Percentiles rank a stretch among this genome's conserved stretches.
Evolutionary conservation across 352 stramenopile genomes (phyloP).

Genomic region (Phytophthora podocarpi): DNA sequence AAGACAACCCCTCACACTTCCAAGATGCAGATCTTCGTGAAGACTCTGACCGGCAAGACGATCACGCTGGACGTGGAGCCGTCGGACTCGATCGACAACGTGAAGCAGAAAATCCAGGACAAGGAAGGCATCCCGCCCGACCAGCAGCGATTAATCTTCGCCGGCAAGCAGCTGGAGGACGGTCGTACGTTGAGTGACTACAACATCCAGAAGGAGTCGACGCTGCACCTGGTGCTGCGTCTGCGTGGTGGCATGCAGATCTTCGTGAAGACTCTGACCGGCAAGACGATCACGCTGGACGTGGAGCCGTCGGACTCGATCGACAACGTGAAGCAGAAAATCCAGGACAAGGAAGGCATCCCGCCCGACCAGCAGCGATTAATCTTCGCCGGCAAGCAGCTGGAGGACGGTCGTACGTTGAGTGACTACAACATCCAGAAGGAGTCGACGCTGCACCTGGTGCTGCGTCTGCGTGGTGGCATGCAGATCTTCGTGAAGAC

Average conservation of each 20-base stretch:
- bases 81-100: too few species aligned
- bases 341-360: too few species aligned
- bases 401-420: constrained; percentile 93
- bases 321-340: too few species aligned
- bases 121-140: too few species aligned
- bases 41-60: constrained; percentile 78
- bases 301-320: too few species aligned
- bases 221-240: constrained; percentile 97
- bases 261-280: too few species aligned
- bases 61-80: too few species aligned
- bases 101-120: too few species aligned
- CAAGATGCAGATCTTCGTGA: constrained; percentile 31
- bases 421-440: constrained; percentile 96
- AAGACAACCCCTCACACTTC: neutral
- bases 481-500: constrained; percentile 37
- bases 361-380: too few species aligned
- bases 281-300: too few species aligned
- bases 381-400: constrained; percentile 97
- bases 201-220: constrained; percentile 98
- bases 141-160: too few species aligned
- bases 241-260: constrained; percentile 94
- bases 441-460: constrained; percentile 84
- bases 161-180: constrained; percentile 95
- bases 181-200: constrained; percentile 95
- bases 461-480: constrained; percentile 12